Evolutionary conservation across 2,329 filamentous ascomycete genomes (phyloP), one percentile per base, ranked within the genome.

Genomic region (Tricladium varicosporioides): DNA sequence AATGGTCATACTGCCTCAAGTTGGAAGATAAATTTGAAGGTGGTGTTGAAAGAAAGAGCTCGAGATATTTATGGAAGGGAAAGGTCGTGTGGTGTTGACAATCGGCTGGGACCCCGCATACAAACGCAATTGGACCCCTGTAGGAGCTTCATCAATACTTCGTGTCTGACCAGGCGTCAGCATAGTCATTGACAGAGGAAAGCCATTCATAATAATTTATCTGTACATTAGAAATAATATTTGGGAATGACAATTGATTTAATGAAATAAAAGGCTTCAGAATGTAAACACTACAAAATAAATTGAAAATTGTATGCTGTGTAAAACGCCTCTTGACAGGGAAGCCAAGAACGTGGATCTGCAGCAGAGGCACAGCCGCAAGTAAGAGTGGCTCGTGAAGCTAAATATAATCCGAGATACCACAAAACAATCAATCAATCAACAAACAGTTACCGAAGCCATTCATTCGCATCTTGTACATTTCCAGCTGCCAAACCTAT

Each of bases 1-100:
- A 69, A 89, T 80, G 7, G 87, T 90, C 89, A 92, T 92, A 27
- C 22, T 27, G 22, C 22, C 22, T 27, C 22, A 27, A 27, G 22
- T 4, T 7, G 22, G 22, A 27, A 27, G 22, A 27, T 27, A 27
- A 27, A 27, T 27, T 27, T 27, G 22, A 4, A 27, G 33, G 31
- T 43, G 40, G 13, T 43, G 4, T 9, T 43, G 40, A 14, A 14
- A 43, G 40, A 43, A 16, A 43, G 10, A 9, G 40, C 10, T 43
- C 4, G 40, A 16, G 40, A 27, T 27, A 4, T 7, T 4, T 27
- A 27, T 27, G 7, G 22, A 27, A 7, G 22, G 22, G 36, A n/a
- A 40, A 40, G 36, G 36, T 40, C 36, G 36, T 40, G 36, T n/a
- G 36, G 10, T 40, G n/a, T n/a, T n/a, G 36, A 13, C 11, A 40